Base-by-base conservation (phyloP, 2,329 filamentous ascomycete species). In the Aspergillus sp. region DNA sequence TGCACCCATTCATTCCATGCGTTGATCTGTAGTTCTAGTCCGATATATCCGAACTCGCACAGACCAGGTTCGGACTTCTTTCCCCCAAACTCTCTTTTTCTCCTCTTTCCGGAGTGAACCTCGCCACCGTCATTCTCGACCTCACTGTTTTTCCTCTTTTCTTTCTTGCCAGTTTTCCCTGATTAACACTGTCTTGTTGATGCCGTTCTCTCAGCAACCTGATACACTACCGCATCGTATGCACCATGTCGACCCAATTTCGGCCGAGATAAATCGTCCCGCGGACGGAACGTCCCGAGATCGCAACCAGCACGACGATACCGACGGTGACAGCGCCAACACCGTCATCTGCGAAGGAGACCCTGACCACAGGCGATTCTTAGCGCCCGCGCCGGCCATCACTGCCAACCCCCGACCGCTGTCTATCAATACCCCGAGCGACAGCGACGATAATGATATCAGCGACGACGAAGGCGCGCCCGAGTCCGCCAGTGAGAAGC, bases 401-500 rank as follows among this genome's bases (percentile, higher is more conserved):
- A 53, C 50, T 33, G 41, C 45, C 4, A 38, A 50, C 9, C 53
- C 50, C 4, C 54, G 52, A 20, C 59, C 60, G 48, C 55, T 60
- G 14, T 55, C 58, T 41, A 49, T 43, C 8, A 54, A 58, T 3
- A n/a, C 33, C 30, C 32, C 40, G 42, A 55, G 52, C n/a, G 41
- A 62, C 36, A 47, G 57, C 30, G 51, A 52, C 20, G 55, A 58
- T 8, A 51, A 58, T 38, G 58, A 60, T 14, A 50, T 38, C 35
- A 38, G 53, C 13, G 45, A 50, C 30, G 55, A 59, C 11, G 45
- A 55, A 33, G 56, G 56, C 41, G 19, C 43, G 20, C 55, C 58
- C 9, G 47, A 50, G 6, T 51, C 60, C 16, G 47, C 54, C 1
- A 45, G 33, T 53, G 70, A 76, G 43, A 73, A 77, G 26, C 76